Base-by-base conservation (phyloP, 169 alveolate genomes). In the Plasmodium malariae region DNA sequence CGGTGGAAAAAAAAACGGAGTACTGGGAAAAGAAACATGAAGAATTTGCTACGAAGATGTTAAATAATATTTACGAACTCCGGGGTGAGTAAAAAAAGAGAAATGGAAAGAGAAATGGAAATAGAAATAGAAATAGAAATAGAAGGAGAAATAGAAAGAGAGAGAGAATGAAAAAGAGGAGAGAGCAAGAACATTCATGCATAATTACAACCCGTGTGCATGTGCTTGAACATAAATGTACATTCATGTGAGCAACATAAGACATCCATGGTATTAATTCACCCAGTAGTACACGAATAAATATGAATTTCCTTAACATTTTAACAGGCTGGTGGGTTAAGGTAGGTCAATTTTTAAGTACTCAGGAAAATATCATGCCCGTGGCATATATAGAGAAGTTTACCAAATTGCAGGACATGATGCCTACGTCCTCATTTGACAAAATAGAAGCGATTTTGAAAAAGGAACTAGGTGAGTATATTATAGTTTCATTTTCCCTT, bases 331-430 rank as follows among this genome's bases (percentile, higher is more conserved):
- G 98, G 98, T 97, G 98, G 98, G 97, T 96, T 32, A 97, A 96
- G 76, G 97, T 97, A 9, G 98, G 98, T 24, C 98, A 97, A 87
- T 95, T 97, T 85, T 74, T 97, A 91, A 95, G 98, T 74, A 97
- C 98, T 2, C 95, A 97, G 71, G 93, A 96, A 62, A 98, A 97
- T 60, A 73, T 97, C 73, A 88, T 97, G 71, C 98, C 98, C 19
- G 78, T 76, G 74, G 96, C 95, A 86, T 97, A 96, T 91, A 87
- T 97, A 40, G 94, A 93, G 32, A 96, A 96, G 83, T 88, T 97
- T 36, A 91, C 95, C 5, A 95, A 94, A 63, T 93, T 97, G 43
- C 98, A 97, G 54, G 98, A 97, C 65, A 89, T 90, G 94, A 95
- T 97, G 96, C 98, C 98, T 14, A 94, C 95, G 49, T 92, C 97